These are phyloP conservation scores for Moesziomyces sp. DNA, from an alignment of 1,284 basidiomycete genomes.

Conservation along the genomic window DNA sequence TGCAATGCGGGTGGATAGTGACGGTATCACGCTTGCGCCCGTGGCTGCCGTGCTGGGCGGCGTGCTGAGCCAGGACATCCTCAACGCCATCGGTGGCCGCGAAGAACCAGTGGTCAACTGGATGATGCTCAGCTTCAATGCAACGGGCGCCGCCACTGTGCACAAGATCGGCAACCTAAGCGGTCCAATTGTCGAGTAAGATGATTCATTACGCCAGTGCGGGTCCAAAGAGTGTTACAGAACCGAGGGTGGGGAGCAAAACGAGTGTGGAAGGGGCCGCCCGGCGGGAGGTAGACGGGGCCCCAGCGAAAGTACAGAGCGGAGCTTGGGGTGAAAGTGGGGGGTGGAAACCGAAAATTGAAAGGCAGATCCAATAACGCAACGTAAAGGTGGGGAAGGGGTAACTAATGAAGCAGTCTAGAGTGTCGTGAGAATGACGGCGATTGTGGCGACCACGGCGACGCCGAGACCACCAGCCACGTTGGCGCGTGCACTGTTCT, in stretches of 20 bases:
- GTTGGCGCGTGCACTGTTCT: constrained; percentile 18
- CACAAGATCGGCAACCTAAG: constrained; percentile 14
- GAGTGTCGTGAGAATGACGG: neutral
- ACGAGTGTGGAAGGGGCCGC: no score
- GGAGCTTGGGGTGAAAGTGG: no score
- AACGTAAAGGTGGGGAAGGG: neutral
- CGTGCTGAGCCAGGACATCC: constrained; percentile 90
- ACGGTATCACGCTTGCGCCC: constrained; percentile 81
- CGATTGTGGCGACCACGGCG: constrained; percentile 3
- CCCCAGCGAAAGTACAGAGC: no score
- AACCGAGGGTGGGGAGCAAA: neutral
- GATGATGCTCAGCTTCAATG: constrained; percentile 81
- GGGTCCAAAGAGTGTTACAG: neutral
- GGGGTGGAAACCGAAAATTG: neutral
- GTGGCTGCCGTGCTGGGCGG: constrained; percentile 87
- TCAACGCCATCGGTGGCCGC: constrained; percentile 87
- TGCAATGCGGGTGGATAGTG: constrained; percentile 71
- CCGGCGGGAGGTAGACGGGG: no score
- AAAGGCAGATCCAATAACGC: neutral
- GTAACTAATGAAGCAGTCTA: neutral
- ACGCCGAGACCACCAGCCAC: constrained; percentile 14
- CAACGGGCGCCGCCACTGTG: constrained; percentile 15
- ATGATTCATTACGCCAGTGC: neutral
- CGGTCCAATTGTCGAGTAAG: neutral
- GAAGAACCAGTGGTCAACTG: constrained; percentile 93